Conservation (phyloP, 208 protist genomes). For the Trypanosoma melophagium region DNA sequence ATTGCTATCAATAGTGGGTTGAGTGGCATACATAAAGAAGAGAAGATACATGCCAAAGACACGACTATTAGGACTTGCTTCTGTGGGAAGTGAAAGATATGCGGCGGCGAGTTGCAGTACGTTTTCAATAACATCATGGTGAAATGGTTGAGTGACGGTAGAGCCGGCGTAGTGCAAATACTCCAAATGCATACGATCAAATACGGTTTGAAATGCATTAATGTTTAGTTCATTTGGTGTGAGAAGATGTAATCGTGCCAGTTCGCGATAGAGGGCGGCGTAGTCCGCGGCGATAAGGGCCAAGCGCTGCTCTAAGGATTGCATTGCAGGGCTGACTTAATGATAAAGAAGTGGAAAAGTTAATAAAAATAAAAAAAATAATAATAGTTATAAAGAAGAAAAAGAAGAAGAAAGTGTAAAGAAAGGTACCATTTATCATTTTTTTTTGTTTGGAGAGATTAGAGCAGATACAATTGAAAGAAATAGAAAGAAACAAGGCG, state of each 20-base stretch:
- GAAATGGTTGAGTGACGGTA: slow-evolving; percentile 48
- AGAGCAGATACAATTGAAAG: too few species aligned
- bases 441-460: too few species aligned
- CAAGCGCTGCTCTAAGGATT: slow-evolving; percentile 25
- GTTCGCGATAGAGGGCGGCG: slow-evolving; percentile 41
- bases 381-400: too few species aligned
- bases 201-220: slow-evolving; percentile 51
- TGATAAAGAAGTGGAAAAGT: neutral
- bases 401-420: slow-evolving; percentile 13
- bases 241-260: slow-evolving; percentile 15
- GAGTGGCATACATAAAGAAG: slow-evolving; percentile 66
- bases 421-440: neutral
- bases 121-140: slow-evolving; percentile 39
- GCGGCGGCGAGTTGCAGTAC: slow-evolving; percentile 59
- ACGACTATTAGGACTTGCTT: slow-evolving; percentile 40
- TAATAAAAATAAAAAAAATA: neutral
- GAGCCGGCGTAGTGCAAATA: slow-evolving; percentile 74
- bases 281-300: slow-evolving; percentile 58
- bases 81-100: slow-evolving; percentile 59
- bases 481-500: too few species aligned
- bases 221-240: slow-evolving; percentile 29
- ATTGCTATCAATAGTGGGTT: slow-evolving; percentile 34
- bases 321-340: neutral
- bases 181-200: slow-evolving; percentile 49
- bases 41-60: slow-evolving; percentile 62